Percentiles rank a stretch among this genome's conserved stretches.
phyloP scores from a whole-genome alignment of 2,329 filamentous ascomycete species.

The Graphilbum fragrans region DNA sequence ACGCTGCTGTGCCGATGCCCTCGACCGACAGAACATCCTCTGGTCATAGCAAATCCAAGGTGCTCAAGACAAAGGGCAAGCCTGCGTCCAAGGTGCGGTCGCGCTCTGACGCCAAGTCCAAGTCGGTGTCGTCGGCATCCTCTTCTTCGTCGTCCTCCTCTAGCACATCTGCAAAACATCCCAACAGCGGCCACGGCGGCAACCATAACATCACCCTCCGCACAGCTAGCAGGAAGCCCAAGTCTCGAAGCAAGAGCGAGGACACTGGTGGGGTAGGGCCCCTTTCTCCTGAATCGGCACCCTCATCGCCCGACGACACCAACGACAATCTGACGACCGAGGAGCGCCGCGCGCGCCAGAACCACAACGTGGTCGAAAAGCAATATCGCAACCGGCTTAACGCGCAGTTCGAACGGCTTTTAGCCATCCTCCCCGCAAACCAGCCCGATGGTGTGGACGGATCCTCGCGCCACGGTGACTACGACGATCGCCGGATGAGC shows the following conservation, averaged over 20 bases:
- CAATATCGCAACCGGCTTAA: slow-evolving; percentile 36
- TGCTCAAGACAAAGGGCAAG: not conserved
- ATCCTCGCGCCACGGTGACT: slow-evolving; percentile 6
- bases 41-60: slow-evolving; percentile 1
- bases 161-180: not conserved
- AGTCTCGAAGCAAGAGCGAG: not conserved
- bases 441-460: slow-evolving; percentile 4
- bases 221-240: slow-evolving; percentile 10
- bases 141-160: slow-evolving; percentile 3
- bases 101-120: not conserved
- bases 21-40: not conserved
- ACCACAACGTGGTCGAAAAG: slow-evolving; percentile 35
- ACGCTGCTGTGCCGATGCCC: not conserved
- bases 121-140: slow-evolving; percentile 4
- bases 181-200: slow-evolving; percentile 7
- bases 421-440: slow-evolving; percentile 23
- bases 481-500: slow-evolving; percentile 22
- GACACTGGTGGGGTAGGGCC: not conserved
- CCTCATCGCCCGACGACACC: slow-evolving; percentile 4
- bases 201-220: slow-evolving; percentile 11
- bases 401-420: slow-evolving; percentile 29
- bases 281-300: slow-evolving; percentile 1
- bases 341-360: slow-evolving; percentile 12
- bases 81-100: not conserved
- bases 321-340: slow-evolving; percentile 7